phyloP scores from a whole-genome alignment of 208 protist genomes.

The Strigomonas galati region DNA sequence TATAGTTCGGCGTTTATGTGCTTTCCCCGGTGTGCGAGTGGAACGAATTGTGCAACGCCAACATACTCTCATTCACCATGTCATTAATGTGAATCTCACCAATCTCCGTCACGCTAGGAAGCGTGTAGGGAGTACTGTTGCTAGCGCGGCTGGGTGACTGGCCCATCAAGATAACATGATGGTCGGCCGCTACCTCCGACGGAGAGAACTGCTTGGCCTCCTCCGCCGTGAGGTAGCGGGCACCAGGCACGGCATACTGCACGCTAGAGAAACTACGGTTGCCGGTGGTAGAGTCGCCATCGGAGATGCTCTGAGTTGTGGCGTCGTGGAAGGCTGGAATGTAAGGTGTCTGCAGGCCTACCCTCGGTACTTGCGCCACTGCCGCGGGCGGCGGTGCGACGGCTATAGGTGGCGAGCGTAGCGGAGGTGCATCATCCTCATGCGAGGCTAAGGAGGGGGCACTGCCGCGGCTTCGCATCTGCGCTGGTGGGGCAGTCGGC shows the following conservation, averaged over 20 bases:
- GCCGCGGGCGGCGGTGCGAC: not conserved
- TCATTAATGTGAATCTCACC: not conserved
- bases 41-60: not conserved
- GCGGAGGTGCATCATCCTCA: not conserved
- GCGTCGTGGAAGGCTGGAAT: not conserved
- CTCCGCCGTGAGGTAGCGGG: conserved; percentile 14
- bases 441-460: not conserved
- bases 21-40: too few species aligned
- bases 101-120: not conserved
- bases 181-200: conserved; percentile 10
- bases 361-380: not conserved
- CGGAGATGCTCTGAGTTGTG: not conserved
- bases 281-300: not conserved
- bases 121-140: not conserved
- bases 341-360: conserved; percentile 3
- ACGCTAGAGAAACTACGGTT: conserved; percentile 6
- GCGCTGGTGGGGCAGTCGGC: not conserved
- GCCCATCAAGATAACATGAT: conserved; percentile 8
- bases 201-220: not conserved
- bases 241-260: conserved; percentile 9
- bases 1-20: too few species aligned
- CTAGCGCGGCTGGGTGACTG: not conserved
- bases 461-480: too few species aligned
- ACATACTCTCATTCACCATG: conserved; percentile 8
- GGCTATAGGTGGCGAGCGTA: not conserved